Percentiles rank a stretch among this genome's conserved stretches.
Evolutionary conservation across 306 rosid genomes (phyloP).

Genomic region (Vigna unguiculata): DNA sequence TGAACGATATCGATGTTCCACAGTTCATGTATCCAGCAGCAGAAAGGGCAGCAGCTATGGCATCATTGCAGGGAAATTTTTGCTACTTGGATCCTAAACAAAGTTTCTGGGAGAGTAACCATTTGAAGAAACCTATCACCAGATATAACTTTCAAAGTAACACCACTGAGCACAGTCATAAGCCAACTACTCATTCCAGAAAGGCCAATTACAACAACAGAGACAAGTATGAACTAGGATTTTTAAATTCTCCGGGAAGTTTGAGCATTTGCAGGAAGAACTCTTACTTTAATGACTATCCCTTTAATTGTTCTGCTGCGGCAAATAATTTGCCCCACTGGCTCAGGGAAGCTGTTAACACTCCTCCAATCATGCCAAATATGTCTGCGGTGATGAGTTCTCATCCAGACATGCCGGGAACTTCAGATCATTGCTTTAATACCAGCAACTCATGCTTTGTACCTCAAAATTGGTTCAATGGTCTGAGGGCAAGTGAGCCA

Average conservation of each 20-base stretch:
- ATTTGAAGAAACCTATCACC: constrained; percentile 44
- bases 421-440: constrained; percentile 42
- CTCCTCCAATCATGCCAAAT: constrained; percentile 42
- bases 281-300: constrained; percentile 45
- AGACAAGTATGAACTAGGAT: constrained; percentile 47
- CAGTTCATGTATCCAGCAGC: constrained; percentile 51
- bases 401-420: constrained; percentile 41
- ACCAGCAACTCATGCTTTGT: constrained; percentile 36
- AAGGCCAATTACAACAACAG: constrained; percentile 44
- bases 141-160: constrained; percentile 42
- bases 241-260: constrained; percentile 46
- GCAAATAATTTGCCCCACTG: constrained; percentile 62
- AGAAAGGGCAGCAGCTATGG: constrained; percentile 30
- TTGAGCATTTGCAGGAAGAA: constrained; percentile 35
- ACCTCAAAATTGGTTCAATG: constrained; percentile 46
- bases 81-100: constrained; percentile 46
- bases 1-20: constrained; percentile 48
- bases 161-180: constrained; percentile 34
- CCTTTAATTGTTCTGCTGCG: constrained; percentile 41
- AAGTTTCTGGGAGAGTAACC: constrained; percentile 49
- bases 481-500: constrained; percentile 42
- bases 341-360: constrained; percentile 63
- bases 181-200: constrained; percentile 43
- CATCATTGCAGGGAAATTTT: constrained; percentile 40
- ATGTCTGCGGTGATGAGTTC: constrained; percentile 37